Percentiles rank a stretch among this genome's conserved stretches.
phyloP scores from a whole-genome alignment of 2,329 filamentous ascomycete genomes.

The Penicillium sclerotigenum region DNA sequence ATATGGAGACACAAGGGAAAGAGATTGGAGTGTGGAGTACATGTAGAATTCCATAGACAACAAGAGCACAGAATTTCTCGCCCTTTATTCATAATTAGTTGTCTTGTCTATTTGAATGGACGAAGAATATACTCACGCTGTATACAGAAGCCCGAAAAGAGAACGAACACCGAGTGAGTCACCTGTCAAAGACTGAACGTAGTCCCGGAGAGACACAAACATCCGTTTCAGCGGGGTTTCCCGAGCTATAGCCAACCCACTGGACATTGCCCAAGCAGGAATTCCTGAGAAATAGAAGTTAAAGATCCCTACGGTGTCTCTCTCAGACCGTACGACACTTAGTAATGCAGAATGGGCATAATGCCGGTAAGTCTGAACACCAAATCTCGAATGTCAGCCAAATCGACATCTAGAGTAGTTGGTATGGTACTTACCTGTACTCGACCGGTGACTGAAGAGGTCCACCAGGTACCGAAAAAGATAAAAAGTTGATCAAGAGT shows the following conservation, averaged over 20 bases:
- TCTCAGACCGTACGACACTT: slow-evolving; percentile 38
- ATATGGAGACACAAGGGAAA: slow-evolving; percentile 39
- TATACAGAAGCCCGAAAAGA: slow-evolving; percentile 28
- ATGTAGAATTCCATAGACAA: slow-evolving; percentile 43
- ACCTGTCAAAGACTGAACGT: slow-evolving; percentile 22
- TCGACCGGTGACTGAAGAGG: slow-evolving; percentile 36
- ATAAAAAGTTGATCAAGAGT: slow-evolving; percentile 42
- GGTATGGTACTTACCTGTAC: slow-evolving; percentile 34
- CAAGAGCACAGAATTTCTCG: slow-evolving; percentile 35
- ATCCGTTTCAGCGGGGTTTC: slow-evolving; percentile 38
- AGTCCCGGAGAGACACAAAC: slow-evolving; percentile 29
- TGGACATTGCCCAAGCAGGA: slow-evolving; percentile 39
- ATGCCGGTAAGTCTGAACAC: slow-evolving; percentile 36
- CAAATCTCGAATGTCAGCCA: slow-evolving; percentile 1
- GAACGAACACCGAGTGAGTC: slow-evolving; percentile 28
- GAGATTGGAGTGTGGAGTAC: slow-evolving; percentile 43
- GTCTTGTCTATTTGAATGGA: background rate
- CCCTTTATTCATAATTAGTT: slow-evolving; percentile 29
- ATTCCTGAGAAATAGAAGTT: slow-evolving; percentile 44
- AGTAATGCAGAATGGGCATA: slow-evolving; percentile 39
- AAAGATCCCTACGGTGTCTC: slow-evolving; percentile 31
- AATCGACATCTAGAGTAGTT: background rate
- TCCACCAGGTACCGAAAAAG: slow-evolving; percentile 45
- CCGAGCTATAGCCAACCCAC: slow-evolving; percentile 38
- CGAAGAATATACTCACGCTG: slow-evolving; percentile 26